Conservation (phyloP, 2,329 filamentous ascomycete genomes). For the Epichloe festucae region DNA sequence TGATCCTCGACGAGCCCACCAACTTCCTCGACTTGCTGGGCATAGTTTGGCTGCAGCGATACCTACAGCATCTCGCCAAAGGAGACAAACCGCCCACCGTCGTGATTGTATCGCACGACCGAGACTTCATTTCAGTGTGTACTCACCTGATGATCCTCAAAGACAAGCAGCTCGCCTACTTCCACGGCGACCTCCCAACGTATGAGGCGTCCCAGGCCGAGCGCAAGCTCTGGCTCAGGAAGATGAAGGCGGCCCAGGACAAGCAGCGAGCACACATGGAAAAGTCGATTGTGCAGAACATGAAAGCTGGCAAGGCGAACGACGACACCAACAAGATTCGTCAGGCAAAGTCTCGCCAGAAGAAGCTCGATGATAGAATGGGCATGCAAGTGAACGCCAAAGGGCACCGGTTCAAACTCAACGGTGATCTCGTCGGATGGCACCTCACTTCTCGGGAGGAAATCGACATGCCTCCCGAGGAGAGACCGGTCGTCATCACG, state of each 20-base stretch:
- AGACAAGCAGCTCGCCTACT: conserved; percentile 58
- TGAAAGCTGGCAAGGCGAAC: conserved; percentile 61
- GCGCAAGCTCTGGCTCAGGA: conserved; percentile 52
- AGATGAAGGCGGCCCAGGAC: conserved; percentile 73
- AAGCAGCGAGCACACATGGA: conserved; percentile 71
- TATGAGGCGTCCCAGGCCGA: conserved; percentile 59
- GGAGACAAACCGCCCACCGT: conserved; percentile 47
- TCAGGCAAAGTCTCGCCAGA: conserved; percentile 74
- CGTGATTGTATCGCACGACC: conserved; percentile 72
- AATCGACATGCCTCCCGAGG: conserved; percentile 57
- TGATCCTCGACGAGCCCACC: conserved; percentile 77
- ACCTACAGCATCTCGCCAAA: conserved; percentile 47
- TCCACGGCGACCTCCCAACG: conserved; percentile 59
- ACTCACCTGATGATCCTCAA: conserved; percentile 67
- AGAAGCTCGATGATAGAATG: conserved; percentile 72
- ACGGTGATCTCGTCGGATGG: conserved; percentile 55
- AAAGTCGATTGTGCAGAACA: conserved; percentile 60
- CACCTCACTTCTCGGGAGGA: conserved; percentile 46
- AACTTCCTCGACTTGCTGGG: conserved; percentile 76
- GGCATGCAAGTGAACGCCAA: conserved; percentile 60
- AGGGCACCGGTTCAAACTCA: conserved; percentile 69
- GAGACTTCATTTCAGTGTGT: conserved; percentile 65
- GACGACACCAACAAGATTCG: conserved; percentile 77
- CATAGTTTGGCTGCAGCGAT: conserved; percentile 72
- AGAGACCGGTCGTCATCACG: conserved; percentile 41